Evolutionary conservation across 176 grass and related monocot species (phyloP).

Genomic region (Leersia perrieri): DNA sequence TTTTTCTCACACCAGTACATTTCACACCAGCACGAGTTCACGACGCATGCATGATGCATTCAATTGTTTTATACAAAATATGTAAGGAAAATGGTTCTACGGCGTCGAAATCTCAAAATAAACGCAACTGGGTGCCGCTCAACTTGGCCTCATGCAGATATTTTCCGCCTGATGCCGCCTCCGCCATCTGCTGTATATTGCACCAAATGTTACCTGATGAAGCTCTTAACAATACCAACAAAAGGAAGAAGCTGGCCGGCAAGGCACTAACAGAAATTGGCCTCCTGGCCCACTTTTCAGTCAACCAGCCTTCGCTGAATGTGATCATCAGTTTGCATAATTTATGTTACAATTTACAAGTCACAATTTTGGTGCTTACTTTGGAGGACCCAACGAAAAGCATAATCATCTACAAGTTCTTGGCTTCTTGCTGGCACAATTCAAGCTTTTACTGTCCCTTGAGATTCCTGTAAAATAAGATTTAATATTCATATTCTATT

Average conservation of each 20-base stretch:
- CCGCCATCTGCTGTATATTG: background rate
- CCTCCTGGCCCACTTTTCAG: slow-evolving; percentile 6
- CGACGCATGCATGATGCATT: background rate
- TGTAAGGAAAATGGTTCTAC: too few relatives aligned
- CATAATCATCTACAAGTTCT: background rate
- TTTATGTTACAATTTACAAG: background rate
- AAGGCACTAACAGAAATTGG: slow-evolving; percentile 14
- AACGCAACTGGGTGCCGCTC: background rate
- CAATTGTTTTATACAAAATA: too few relatives aligned
- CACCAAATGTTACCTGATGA: background rate
- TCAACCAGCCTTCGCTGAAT: background rate
- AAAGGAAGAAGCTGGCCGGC: background rate
- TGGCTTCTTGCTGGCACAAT: background rate
- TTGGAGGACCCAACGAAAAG: background rate
- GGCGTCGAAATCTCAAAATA: too few relatives aligned
- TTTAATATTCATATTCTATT: background rate
- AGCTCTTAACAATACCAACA: slow-evolving; percentile 25
- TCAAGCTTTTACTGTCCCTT: background rate
- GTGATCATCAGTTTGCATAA: background rate
- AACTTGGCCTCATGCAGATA: background rate
- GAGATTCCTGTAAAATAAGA: background rate
- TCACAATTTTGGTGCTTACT: background rate
- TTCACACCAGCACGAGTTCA: background rate
- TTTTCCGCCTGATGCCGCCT: background rate
- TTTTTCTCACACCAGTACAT: background rate